Percentiles rank a stretch among this genome's conserved stretches.
Conservation (phyloP, 164 flowering plant species). For the Kingdonia uniflora region DNA sequence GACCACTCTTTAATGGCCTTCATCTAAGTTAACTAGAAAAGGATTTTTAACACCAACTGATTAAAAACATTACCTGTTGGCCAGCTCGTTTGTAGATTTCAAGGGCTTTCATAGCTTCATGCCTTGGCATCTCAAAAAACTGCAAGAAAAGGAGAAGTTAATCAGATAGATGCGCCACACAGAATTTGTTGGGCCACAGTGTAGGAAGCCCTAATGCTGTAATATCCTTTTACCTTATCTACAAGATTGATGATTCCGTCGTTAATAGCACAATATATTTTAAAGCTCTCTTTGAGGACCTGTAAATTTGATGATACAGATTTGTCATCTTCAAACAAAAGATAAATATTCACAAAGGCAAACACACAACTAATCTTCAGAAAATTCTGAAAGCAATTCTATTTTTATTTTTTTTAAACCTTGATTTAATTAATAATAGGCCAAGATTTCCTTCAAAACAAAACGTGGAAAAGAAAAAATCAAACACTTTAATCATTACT, state of each 20-base stretch:
- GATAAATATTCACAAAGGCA: too few species aligned
- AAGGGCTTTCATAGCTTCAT: conserved; percentile 94
- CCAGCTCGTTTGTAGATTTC: conserved; percentile 94
- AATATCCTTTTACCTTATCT: conserved; percentile 57
- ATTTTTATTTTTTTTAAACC: too few species aligned
- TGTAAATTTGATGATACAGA: conserved; percentile 20
- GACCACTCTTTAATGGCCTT: too few species aligned
- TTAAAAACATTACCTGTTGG: conserved; percentile 57
- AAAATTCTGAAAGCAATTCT: too few species aligned
- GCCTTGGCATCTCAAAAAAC: conserved; percentile 99
- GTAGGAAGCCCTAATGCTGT: not conserved
- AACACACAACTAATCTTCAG: too few species aligned
- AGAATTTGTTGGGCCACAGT: not conserved
- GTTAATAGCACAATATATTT: conserved; percentile 91
- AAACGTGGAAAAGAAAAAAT: too few species aligned
- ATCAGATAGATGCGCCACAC: not conserved
- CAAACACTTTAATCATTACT: too few species aligned
- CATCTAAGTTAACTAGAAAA: too few species aligned
- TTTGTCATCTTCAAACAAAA: too few species aligned
- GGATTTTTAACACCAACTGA: too few species aligned
- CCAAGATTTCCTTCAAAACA: too few species aligned
- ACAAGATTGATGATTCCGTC: conserved; percentile 98
- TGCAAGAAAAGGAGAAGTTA: conserved; percentile 25
- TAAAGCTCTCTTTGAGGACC: conserved; percentile 98
- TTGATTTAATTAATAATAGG: too few species aligned